Conservation (phyloP, 169 alveolate genomes). For the Plasmodium blacklocki region DNA sequence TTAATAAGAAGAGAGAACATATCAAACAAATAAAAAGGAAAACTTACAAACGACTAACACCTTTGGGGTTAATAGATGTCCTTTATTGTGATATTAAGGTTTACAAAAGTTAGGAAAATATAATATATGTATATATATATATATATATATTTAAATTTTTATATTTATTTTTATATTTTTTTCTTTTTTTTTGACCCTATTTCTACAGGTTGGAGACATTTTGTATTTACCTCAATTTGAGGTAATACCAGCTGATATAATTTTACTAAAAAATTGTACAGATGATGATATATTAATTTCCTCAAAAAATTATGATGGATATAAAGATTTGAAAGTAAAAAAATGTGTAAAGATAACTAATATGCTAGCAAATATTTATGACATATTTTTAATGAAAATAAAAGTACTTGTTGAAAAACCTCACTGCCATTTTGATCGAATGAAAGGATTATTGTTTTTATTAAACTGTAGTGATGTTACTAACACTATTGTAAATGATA, state of each 20-base stretch:
- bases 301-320: conserved; percentile 37
- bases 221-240: conserved; percentile 32
- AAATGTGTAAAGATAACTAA: conserved; percentile 30
- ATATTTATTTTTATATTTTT: not conserved
- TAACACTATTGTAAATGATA: conserved; percentile 12
- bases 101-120: conserved; percentile 1
- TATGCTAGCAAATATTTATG: conserved; percentile 24
- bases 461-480: conserved; percentile 8
- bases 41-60: conserved; percentile 28
- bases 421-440: conserved; percentile 12
- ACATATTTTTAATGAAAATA: conserved; percentile 35
- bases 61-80: conserved; percentile 29
- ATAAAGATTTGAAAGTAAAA: conserved; percentile 32
- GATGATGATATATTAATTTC: conserved; percentile 12
- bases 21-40: not conserved
- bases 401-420: conserved; percentile 40
- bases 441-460: conserved; percentile 34
- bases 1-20: not conserved
- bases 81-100: conserved; percentile 15
- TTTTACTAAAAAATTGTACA: conserved; percentile 17
- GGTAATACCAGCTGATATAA: conserved; percentile 38
- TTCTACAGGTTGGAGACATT: conserved; percentile 39
- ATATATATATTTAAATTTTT: not conserved
- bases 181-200: not conserved
- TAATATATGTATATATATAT: not conserved